A percentile compares a stretch with the other conserved stretches of the same genome.
Evolutionary conservation across 768 basidiomycete species (phyloP).

Genomic region (Lactarius psammicola): DNA sequence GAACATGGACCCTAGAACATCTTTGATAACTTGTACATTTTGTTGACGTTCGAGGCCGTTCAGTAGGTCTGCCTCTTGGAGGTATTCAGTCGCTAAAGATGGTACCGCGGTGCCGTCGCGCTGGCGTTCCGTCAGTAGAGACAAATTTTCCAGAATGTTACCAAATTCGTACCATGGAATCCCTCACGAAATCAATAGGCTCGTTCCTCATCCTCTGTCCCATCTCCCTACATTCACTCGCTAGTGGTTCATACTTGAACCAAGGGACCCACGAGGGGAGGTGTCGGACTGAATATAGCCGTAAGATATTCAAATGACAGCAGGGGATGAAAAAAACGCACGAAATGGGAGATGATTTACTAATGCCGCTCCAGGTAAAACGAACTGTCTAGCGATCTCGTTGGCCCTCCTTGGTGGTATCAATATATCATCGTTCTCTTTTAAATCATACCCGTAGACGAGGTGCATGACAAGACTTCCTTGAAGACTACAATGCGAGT

Average conservation of each 20-base stretch:
- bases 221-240: not conserved
- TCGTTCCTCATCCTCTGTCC: not conserved
- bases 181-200: not conserved
- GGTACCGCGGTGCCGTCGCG: not conserved
- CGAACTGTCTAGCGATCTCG: not conserved
- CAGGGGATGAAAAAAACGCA: not conserved
- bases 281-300: not conserved
- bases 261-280: conserved; percentile 4
- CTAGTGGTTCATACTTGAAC: conserved; percentile 1
- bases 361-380: conserved; percentile 3
- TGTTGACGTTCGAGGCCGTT: not conserved
- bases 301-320: not conserved
- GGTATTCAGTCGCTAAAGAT: not conserved
- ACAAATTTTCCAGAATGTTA: not conserved
- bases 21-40: not conserved
- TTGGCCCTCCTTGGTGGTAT: not conserved
- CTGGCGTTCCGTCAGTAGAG: not conserved
- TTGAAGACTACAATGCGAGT: not conserved
- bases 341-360: conserved; percentile 18
- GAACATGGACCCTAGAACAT: not conserved
- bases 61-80: not conserved
- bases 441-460: conserved; percentile 13
- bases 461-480: conserved; percentile 7
- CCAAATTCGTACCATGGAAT: not conserved
- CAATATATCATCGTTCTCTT: too few species aligned